Evolutionary conservation across 805 yeast genomes (phyloP), one percentile per base, ranked within the genome.

Genomic region (Candida adriatica): DNA sequence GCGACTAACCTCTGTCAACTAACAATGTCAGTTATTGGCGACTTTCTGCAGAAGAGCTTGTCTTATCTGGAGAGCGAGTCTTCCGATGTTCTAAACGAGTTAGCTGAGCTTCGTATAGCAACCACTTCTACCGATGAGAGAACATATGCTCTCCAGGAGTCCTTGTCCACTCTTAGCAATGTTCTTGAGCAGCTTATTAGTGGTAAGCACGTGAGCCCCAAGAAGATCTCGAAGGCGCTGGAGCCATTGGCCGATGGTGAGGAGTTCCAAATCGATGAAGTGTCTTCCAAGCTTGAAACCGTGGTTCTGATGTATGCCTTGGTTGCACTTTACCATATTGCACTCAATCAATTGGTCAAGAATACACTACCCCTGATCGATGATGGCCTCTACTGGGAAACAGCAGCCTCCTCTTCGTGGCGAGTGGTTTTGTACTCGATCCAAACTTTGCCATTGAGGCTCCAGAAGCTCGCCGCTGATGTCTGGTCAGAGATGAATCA

Each of bases 311-410:
- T 51, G n/a, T 56, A 63, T 32, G 51, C 59, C 1, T 32, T 61
- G 3, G 30, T 61, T 4, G 45, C 51, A 1, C 29, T 61, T 6
- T 62, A 63, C 35, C 64, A 63, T 13, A 46, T 51, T 13, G 33
- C 56, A 6, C 41, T 61, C 13, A 49, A 61, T 18, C 39, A 49
- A 2, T 42, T 71, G 17, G 45, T 73, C 23, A 44, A 46, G 6
- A 51, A 55, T 11, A 69, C 78, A 2, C 39, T 68, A 5, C 66
- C 70, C 7, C 41, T 70, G 10, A 37, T 54, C 15, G 63, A 62
- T 24, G 70, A 67, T 39, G 41, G 70, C n/a, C 52, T 53, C 19
- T 74, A 72, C 45, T 73, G 68, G 61, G 70, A 70, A 17, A 30
- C 51, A 2, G 47, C 63, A 0, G 42, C 58, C 4, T 43, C 57